Evolutionary conservation across 176 grass and related monocot genomes (phyloP), one percentile per base, ranked within the genome.

Genomic region (Dactylis glomerata): DNA sequence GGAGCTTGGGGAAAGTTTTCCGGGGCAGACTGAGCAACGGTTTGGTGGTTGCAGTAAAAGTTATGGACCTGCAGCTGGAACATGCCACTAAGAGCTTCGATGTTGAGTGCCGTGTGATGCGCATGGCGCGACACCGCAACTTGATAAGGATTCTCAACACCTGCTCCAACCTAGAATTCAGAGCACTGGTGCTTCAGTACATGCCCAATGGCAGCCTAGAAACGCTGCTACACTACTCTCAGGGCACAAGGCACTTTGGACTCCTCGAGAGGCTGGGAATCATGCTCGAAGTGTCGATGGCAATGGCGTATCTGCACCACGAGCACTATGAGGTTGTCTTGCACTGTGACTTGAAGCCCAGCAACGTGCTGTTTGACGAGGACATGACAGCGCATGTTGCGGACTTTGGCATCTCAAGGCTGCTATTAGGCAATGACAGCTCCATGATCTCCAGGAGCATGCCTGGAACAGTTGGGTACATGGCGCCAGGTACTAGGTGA

Each of bases 151-250:
- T 71, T 7, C 38, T 71, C 5, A 71, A 44, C n/a, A 16, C 68
- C 5, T 71, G 68, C 38, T 44, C 68, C 38, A 71, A 71, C 68
- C 22, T 1, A 26, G 68, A 71, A 24, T 71, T 71, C 38, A 71
- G 68, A 71, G 68, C 68, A 71, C 68, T 71, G 8, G 68, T 71
- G 68, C 68, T 71, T 24, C 68, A 71, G 12, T 71, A 71, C 68
- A 71, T 71, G 38, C 38, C 68, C 68, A 71, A 71, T 44, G 68
- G 68, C 38, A 71, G 68, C 68, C 38, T 71, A 71, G 68, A 71
- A 22, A 71, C 11, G n/a, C 68, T 44, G 38, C 37, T 70, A 14
- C 68, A 71, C n/a, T 15, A 44, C 38, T 71, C 68, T 44, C 0
- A 45, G n/a, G 38, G 68, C 38, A 26, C 38, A 71, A 44, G 38